These are phyloP conservation scores for Parasarocladium wereldwijsianum DNA, from an alignment of 2,329 filamentous ascomycete genomes.

Conservation along the genomic window DNA sequence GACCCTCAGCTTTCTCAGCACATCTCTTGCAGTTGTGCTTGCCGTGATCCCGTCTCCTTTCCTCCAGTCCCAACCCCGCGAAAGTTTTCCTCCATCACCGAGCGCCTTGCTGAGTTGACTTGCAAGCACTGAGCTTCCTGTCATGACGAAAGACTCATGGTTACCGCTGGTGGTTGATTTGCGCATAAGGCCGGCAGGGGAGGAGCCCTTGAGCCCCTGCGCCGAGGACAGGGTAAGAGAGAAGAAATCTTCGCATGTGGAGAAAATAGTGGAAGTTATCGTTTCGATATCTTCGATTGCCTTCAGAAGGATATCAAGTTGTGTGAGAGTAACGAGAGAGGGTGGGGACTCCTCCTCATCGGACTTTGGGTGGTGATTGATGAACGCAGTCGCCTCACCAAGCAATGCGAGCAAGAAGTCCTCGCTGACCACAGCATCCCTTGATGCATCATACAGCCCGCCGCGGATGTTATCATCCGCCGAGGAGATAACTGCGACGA, in stretches of 20 bases:
- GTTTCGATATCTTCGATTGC: slow-evolving; percentile 70
- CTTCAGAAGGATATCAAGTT: slow-evolving; percentile 62
- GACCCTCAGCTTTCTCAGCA: slow-evolving; percentile 58
- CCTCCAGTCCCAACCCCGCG: slow-evolving; percentile 66
- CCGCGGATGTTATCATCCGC: slow-evolving; percentile 84
- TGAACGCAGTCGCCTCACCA: slow-evolving; percentile 68
- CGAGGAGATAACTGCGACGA: slow-evolving; percentile 73
- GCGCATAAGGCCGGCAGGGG: slow-evolving; percentile 48
- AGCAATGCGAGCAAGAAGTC: slow-evolving; percentile 75
- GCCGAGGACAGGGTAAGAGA: slow-evolving; percentile 58
- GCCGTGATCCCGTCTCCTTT: slow-evolving; percentile 61
- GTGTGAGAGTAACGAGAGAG: slow-evolving; percentile 47
- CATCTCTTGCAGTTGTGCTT: slow-evolving; percentile 46
- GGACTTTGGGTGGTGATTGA: slow-evolving; percentile 47
- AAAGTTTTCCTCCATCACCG: slow-evolving; percentile 33
- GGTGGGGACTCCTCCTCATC: too few relatives aligned
- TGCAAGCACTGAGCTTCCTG: slow-evolving; percentile 58
- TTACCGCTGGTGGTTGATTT: slow-evolving; percentile 42
- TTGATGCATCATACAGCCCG: slow-evolving; percentile 68
- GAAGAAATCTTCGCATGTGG: slow-evolving; percentile 66
- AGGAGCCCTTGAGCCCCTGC: slow-evolving; percentile 45
- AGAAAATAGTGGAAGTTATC: slow-evolving; percentile 56
- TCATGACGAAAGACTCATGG: slow-evolving; percentile 52
- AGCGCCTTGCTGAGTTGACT: slow-evolving; percentile 47
- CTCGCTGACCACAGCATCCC: slow-evolving; percentile 73